Conservation (phyloP, 2,329 filamentous ascomycete species). For the Colletotrichum cuscutae region DNA sequence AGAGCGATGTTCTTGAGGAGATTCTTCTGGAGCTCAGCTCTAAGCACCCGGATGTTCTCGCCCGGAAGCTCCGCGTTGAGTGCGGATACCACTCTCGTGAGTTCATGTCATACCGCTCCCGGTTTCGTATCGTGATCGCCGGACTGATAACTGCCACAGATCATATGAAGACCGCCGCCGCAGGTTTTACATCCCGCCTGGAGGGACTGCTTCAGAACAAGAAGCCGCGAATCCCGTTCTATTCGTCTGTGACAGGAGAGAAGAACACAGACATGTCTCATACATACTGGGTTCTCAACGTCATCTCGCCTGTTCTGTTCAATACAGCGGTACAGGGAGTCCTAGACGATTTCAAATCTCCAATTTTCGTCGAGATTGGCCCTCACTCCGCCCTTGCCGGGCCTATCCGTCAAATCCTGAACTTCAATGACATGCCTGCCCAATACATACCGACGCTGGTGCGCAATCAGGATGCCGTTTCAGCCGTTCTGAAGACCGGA, state of each 20-base stretch:
- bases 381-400: constrained; percentile 61
- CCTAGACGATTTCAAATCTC: constrained; percentile 9
- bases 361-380: constrained; percentile 57
- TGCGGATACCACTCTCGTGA: constrained; percentile 62
- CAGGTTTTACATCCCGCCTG: constrained; percentile 10
- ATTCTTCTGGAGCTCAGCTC: constrained; percentile 35
- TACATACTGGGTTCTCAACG: constrained; percentile 58
- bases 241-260: constrained; percentile 27
- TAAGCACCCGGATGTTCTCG: constrained; percentile 52
- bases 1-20: constrained; percentile 38
- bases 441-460: constrained; percentile 18
- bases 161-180: constrained; percentile 23
- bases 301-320: constrained; percentile 53
- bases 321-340: constrained; percentile 44
- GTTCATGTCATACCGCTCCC: background rate
- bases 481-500: constrained; percentile 17
- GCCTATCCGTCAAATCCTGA: constrained; percentile 61
- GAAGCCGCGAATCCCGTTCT: constrained; percentile 14
- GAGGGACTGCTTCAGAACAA: constrained; percentile 4
- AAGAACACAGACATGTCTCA: constrained; percentile 37
- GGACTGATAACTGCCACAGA: background rate
- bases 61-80: constrained; percentile 58
- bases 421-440: constrained; percentile 36
- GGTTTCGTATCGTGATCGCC: background rate
- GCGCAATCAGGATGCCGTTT: constrained; percentile 4